Conservation (phyloP, 352 stramenopile species). For the Hyaloperonospora arabidopsidis region DNA sequence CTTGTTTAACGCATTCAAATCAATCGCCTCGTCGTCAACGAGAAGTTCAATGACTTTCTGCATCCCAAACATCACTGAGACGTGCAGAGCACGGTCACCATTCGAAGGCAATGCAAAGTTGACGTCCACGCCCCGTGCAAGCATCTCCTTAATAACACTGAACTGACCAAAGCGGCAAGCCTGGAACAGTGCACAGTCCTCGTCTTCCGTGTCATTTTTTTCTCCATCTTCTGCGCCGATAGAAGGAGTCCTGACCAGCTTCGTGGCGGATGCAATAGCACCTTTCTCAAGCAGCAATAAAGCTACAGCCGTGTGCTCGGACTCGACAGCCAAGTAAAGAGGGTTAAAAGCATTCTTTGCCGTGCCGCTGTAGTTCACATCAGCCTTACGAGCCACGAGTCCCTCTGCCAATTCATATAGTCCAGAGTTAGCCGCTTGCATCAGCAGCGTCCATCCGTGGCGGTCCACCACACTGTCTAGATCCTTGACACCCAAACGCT, state of each 20-base stretch:
- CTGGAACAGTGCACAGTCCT: conserved; percentile 73
- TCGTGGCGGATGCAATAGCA: conserved; percentile 55
- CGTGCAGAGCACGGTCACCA: conserved; percentile 67
- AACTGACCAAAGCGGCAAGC: conserved; percentile 64
- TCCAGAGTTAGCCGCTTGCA: conserved; percentile 76
- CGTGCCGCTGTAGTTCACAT: conserved; percentile 54
- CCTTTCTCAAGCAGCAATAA: conserved; percentile 67
- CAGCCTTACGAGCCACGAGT: conserved; percentile 39
- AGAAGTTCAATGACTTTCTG: conserved; percentile 71
- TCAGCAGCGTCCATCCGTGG: conserved; percentile 78
- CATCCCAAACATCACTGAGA: conserved; percentile 82
- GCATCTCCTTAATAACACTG: conserved; percentile 68
- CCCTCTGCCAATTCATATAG: conserved; percentile 49
- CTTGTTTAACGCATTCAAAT: conserved; percentile 64
- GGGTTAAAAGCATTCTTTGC: conserved; percentile 46
- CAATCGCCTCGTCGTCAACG: conserved; percentile 35
- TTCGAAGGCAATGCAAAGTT: conserved; percentile 58
- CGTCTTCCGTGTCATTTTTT: conserved; percentile 32
- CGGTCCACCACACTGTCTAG: conserved; percentile 53
- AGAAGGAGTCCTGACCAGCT: conserved; percentile 43
- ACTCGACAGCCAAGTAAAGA: conserved; percentile 68
- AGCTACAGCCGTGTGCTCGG: conserved; percentile 60
- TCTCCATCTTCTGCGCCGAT: conserved; percentile 31
- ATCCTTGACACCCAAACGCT: conserved; percentile 31
- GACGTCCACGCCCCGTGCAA: conserved; percentile 55